Evolutionary conservation across 805 yeast species (phyloP).

Genomic region (Novakomyces olei): DNA sequence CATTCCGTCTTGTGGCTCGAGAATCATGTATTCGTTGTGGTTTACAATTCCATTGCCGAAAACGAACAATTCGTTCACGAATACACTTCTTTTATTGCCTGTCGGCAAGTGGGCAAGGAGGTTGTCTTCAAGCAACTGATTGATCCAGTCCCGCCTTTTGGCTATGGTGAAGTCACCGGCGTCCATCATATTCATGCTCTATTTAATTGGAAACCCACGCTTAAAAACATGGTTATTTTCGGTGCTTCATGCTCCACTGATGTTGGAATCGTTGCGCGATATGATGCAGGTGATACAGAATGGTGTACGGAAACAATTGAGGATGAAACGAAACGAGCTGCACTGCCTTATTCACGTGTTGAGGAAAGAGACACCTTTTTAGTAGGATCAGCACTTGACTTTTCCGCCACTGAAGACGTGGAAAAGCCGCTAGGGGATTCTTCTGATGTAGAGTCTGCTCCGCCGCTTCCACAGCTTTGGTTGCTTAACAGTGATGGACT

Average conservation of each 20-base stretch:
- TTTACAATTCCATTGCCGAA: conserved; percentile 8
- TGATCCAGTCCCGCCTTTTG: conserved; percentile 16
- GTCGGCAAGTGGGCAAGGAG: not conserved
- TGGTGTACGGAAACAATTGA: not conserved
- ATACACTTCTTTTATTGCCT: conserved; percentile 9
- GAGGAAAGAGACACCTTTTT: no score
- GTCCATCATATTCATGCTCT: conserved; percentile 11
- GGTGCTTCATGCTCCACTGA: conserved; percentile 49
- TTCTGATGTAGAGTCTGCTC: not conserved
- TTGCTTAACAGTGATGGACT: not conserved
- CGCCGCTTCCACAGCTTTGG: not conserved
- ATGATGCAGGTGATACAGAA: conserved; percentile 27
- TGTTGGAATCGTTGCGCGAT: conserved; percentile 23
- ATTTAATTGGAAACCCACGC: conserved; percentile 9
- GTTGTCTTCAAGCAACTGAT: conserved; percentile 7
- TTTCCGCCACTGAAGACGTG: no score
- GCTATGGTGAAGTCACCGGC: conserved; percentile 9
- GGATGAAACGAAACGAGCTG: conserved; percentile 52
- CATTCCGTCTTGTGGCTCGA: conserved; percentile 10
- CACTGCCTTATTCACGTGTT: no score
- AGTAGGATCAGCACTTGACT: no score
- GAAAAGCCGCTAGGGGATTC: no score
- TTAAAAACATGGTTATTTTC: conserved; percentile 20
- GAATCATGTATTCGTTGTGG: conserved; percentile 9
- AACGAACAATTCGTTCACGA: conserved; percentile 8